Evolutionary conservation across 1,139 yeast genomes (phyloP), one percentile per base, ranked within the genome.

Genomic region (Debaryomyces fabryi): DNA sequence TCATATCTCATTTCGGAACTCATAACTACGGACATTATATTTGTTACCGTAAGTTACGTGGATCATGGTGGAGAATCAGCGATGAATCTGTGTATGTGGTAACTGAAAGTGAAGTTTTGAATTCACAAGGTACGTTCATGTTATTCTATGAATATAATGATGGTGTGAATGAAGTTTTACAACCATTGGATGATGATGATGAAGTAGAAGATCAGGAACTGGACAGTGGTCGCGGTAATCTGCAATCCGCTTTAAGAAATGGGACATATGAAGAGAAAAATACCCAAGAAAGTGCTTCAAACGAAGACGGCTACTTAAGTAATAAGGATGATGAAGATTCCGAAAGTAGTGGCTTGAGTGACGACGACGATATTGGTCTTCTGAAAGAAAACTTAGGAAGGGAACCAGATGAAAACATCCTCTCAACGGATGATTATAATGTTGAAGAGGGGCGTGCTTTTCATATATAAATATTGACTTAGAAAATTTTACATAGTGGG

Each of bases 1-100:
- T 88, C 1, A 88, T 92, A 44, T 85, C 92, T 1, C 98, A 92
- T 65, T 91, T 85, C 63, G 98, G 98, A 44, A 88, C 96, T 3
- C 97, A 92, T 60, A 90, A 92, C 62, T 92, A 90, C 64, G 98
- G 98, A 16, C 98, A 92, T 65, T 92, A 92, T 64, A 89, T 92
- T 50, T 89, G 96, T 45, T 92, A 81, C 69, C 81, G 97, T 59
- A 85, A 83, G 58, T 78, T 75, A 50, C 78, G 95, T 58, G 96
- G 95, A 1, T 77, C 83, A 10, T 92, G 98, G 97, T 91, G 97
- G 96, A 81, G 96, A 64, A 85, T 91, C 21, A 86, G 96, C 59
- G 98, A 92, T 66, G 96, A 92, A 60, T 83, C 85, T 1, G 96
- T 91, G 3, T 83, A 88, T 53, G 80, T 88, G 21, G 91, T 90